Evolutionary conservation across 1,284 basidiomycete species (phyloP).

Genomic region (Rhodotorula sp.): DNA sequence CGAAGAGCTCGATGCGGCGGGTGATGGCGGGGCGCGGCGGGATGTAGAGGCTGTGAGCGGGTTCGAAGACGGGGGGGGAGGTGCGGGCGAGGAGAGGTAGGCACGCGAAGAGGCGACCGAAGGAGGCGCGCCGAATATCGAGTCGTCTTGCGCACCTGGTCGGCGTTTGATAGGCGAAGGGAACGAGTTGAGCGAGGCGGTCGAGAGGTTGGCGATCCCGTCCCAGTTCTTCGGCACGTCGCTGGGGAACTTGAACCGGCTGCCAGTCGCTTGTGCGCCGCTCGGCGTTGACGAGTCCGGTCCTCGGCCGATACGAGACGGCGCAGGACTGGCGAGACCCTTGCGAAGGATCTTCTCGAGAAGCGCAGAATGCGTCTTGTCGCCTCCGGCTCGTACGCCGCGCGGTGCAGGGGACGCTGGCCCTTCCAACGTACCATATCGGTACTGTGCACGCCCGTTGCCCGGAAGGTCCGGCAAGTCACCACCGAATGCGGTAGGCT

Average conservation of each 20-base stretch:
- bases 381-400: constrained; percentile 8
- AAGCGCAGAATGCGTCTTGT: constrained; percentile 28
- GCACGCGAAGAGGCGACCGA: background rate
- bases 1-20: background rate
- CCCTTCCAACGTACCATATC: background rate
- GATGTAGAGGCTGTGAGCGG: background rate
- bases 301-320: background rate
- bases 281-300: constrained; percentile 21
- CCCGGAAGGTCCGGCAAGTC: background rate
- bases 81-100: background rate
- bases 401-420: constrained; percentile 3
- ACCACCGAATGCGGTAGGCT: constrained; percentile 13
- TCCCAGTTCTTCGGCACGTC: constrained; percentile 41
- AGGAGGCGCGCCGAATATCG: background rate
- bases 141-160: background rate
- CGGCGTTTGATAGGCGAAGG: constrained; percentile 33
- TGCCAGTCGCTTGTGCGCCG: background rate
- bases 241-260: constrained; percentile 16
- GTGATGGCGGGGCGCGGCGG: background rate
- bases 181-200: constrained; percentile 28
- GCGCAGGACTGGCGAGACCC: constrained; percentile 16
- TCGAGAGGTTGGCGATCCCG: constrained; percentile 42
- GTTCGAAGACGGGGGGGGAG: background rate
- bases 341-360: constrained; percentile 39
- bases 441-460: background rate